phyloP scores from a whole-genome alignment of 768 basidiomycete species.

The Punctularia strigosozonata region DNA sequence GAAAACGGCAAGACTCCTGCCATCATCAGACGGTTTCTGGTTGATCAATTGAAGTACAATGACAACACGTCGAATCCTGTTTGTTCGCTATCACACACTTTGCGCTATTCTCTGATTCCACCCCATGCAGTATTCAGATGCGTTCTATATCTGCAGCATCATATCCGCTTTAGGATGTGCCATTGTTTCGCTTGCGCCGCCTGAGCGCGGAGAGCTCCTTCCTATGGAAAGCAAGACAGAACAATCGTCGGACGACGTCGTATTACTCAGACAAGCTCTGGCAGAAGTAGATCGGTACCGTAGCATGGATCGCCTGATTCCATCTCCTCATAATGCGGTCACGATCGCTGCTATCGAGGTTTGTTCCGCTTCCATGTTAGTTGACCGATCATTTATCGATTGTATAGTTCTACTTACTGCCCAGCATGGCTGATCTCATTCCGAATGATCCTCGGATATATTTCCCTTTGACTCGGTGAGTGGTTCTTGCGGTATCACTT shows the following conservation, averaged over 20 bases:
- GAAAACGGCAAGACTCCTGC: conserved; percentile 79
- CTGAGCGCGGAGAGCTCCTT: conserved; percentile 70
- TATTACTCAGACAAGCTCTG: conserved; percentile 61
- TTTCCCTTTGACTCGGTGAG: conserved; percentile 82
- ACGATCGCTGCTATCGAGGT: conserved; percentile 89
- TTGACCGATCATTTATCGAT: conserved; percentile 2
- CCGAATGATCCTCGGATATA: conserved; percentile 69
- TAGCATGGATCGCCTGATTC: conserved; percentile 90
- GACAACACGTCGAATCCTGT: conserved; percentile 90
- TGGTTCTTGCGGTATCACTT: conserved; percentile 3
- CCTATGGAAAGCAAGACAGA: conserved; percentile 56
- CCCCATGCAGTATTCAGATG: conserved; percentile 68
- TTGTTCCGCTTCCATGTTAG: conserved; percentile 11
- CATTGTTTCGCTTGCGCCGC: conserved; percentile 62
- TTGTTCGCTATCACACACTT: conserved; percentile 18
- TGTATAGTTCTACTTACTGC: conserved; percentile 63
- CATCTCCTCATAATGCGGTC: conserved; percentile 88
- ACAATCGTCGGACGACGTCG: conserved; percentile 55
- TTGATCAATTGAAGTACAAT: conserved; percentile 90
- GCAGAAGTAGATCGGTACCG: conserved; percentile 86
- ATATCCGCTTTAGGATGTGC: conserved; percentile 76
- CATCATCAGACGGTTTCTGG: conserved; percentile 76
- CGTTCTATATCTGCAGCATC: conserved; percentile 78
- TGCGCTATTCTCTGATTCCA: conserved; percentile 3
- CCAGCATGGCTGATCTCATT: conserved; percentile 66